Evolutionary conservation across 108 stramenopile species (phyloP).

Genomic region (Pseudonitzschia pungens): DNA sequence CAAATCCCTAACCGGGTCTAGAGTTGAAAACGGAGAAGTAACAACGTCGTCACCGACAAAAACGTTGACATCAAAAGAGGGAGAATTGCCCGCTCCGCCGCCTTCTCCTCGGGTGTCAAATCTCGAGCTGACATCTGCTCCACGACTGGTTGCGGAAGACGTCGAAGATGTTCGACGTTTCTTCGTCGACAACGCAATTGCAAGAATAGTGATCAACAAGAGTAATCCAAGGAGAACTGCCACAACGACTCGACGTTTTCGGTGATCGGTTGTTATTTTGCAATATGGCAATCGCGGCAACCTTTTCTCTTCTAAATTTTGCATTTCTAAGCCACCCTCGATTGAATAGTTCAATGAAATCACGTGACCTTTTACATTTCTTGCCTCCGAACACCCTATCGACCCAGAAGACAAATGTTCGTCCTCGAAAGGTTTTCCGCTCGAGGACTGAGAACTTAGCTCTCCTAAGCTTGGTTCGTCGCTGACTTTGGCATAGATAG

Average conservation of each 20-base stretch:
- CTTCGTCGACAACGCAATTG: background rate
- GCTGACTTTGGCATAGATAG: background rate
- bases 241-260: background rate
- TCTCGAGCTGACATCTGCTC: too few relatives aligned
- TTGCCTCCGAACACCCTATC: background rate
- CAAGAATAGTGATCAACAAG: background rate
- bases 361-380: background rate
- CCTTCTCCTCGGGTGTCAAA: background rate
- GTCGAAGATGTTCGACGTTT: background rate
- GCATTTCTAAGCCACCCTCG: background rate
- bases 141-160: background rate
- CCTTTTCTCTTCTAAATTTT: background rate
- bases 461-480: background rate
- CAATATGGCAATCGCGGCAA: background rate
- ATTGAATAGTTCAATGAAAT: background rate
- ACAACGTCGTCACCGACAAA: background rate
- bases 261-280: background rate
- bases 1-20: constrained; percentile 31
- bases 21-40: constrained; percentile 14
- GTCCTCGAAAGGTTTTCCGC: background rate
- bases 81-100: constrained; percentile 1
- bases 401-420: background rate
- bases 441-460: background rate
- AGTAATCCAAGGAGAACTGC: background rate
- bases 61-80: background rate